Evolutionary conservation across 305 asterid genomes (phyloP).

Genomic region (Rubia tinctorum): DNA sequence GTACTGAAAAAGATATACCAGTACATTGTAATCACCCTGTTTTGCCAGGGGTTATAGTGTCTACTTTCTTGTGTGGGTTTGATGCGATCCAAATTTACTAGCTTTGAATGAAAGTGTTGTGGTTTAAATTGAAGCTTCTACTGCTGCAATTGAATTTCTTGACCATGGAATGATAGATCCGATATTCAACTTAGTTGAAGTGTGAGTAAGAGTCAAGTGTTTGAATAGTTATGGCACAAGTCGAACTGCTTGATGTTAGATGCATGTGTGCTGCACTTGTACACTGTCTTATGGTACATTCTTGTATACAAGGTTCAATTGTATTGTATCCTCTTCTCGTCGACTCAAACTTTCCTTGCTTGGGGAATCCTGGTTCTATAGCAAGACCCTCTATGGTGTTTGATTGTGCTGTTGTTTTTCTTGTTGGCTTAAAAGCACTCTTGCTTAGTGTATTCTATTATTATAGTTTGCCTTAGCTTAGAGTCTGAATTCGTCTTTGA

Average conservation of each 20-base stretch:
- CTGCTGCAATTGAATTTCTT: background rate
- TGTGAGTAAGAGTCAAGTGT: no score
- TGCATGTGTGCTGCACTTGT: no score
- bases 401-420: no score
- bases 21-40: background rate
- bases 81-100: background rate
- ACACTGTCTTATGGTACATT: no score
- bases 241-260: no score
- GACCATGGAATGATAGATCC: background rate
- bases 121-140: background rate
- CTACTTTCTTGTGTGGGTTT: background rate
- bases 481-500: no score
- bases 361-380: no score
- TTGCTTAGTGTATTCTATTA: background rate
- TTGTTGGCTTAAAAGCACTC: background rate
- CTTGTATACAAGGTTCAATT: no score
- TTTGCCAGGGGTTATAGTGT: background rate
- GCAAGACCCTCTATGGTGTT: no score
- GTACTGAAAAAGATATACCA: background rate
- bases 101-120: background rate
- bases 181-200: background rate
- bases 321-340: no score
- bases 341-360: background rate
- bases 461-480: no score
- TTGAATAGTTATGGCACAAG: background rate